Conservation (phyloP, 73 alveolate species). For the Paramecium biaurelia region DNA sequence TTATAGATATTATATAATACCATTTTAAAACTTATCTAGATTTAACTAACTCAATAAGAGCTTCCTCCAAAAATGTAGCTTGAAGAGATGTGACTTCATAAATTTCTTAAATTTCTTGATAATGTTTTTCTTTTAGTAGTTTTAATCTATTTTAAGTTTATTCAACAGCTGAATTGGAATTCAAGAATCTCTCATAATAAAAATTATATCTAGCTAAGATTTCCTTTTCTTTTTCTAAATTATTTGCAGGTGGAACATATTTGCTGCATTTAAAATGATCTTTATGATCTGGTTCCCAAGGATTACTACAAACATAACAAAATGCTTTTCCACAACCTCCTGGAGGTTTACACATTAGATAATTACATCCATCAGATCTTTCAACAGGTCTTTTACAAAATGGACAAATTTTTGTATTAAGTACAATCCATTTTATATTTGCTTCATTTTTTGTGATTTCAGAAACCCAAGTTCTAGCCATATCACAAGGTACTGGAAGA, state of each 20-base stretch:
- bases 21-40: conserved; percentile 14
- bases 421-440: conserved; percentile 64
- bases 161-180: conserved; percentile 51
- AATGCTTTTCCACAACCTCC: conserved; percentile 78
- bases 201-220: conserved; percentile 57
- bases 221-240: conserved; percentile 58
- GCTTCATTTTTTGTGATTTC: conserved; percentile 67
- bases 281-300: conserved; percentile 69
- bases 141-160: background rate
- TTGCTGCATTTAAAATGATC: conserved; percentile 74
- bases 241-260: conserved; percentile 57
- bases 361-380: conserved; percentile 74
- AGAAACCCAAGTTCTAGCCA: conserved; percentile 51
- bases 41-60: background rate
- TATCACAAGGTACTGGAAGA: conserved; percentile 71
- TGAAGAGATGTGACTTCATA: background rate
- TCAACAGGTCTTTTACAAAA: conserved; percentile 74
- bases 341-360: conserved; percentile 67
- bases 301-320: conserved; percentile 75
- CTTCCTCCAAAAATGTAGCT: background rate
- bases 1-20: background rate
- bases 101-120: background rate
- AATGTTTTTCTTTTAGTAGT: background rate
- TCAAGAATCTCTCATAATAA: conserved; percentile 68
- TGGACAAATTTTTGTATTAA: conserved; percentile 75